Evolutionary conservation across 306 rosid genomes (phyloP).

Genomic region (Dryas octopetala): DNA sequence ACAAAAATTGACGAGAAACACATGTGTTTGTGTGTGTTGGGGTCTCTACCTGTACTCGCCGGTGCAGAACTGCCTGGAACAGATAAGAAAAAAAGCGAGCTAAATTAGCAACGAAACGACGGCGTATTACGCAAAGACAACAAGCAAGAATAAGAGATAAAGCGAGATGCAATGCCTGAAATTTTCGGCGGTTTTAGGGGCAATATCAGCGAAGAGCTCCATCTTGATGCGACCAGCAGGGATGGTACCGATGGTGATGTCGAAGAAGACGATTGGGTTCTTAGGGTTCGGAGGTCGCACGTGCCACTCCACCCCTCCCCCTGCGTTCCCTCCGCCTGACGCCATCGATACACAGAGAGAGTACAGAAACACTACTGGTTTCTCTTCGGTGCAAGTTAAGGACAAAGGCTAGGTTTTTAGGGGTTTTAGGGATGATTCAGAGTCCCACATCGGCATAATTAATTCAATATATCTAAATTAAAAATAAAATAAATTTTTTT

Average conservation of each 20-base stretch:
- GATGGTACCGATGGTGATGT: slow-evolving; percentile 92
- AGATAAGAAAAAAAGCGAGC: slow-evolving; percentile 12
- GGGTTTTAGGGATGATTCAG: too few species aligned
- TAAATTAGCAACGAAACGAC: slow-evolving; percentile 15
- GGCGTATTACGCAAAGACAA: not conserved
- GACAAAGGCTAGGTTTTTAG: too few species aligned
- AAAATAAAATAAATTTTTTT: too few species aligned
- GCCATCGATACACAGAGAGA: slow-evolving; percentile 38
- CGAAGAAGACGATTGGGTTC: slow-evolving; percentile 95
- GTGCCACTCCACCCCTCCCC: slow-evolving; percentile 85
- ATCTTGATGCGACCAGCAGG: slow-evolving; percentile 97
- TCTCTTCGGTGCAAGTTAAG: too few species aligned
- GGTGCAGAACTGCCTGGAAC: slow-evolving; percentile 90
- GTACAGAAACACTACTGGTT: too few species aligned
- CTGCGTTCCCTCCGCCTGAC: slow-evolving; percentile 41
- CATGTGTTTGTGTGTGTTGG: not conserved
- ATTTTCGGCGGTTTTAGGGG: slow-evolving; percentile 89
- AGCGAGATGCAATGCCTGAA: slow-evolving; percentile 48
- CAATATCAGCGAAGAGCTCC: slow-evolving; percentile 97
- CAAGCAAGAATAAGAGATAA: not conserved
- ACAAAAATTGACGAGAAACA: not conserved
- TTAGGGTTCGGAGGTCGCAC: slow-evolving; percentile 96
- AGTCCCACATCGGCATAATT: too few species aligned
- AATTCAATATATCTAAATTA: too few species aligned
- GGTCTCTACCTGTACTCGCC: slow-evolving; percentile 74